These are phyloP conservation scores for Primulina huaijiensis DNA, from an alignment of 257 asterid genomes.

Conservation along the genomic window DNA sequence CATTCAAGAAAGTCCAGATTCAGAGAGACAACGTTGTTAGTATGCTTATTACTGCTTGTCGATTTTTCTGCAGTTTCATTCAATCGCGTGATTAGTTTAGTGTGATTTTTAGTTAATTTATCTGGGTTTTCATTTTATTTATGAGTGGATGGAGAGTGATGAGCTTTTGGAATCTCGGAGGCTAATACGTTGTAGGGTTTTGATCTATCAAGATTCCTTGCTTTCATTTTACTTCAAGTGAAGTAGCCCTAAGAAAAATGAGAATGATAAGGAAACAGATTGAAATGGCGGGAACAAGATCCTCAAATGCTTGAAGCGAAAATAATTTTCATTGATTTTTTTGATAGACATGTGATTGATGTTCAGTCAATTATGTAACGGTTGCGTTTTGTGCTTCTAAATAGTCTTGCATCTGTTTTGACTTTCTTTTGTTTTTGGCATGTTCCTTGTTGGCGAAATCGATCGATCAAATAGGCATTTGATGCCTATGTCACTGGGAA, in stretches of 20 bases:
- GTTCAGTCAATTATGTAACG: constrained; percentile 2
- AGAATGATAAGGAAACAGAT: background rate
- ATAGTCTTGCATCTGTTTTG: background rate
- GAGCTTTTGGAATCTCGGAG: background rate
- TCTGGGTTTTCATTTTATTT: background rate
- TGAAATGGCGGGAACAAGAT: too few species aligned
- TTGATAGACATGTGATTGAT: background rate
- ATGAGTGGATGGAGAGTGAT: background rate
- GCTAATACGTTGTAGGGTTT: background rate
- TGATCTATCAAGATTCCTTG: constrained; percentile 8
- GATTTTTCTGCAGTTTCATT: background rate
- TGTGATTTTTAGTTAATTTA: background rate
- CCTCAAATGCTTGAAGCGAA: too few species aligned
- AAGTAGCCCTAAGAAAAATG: background rate
- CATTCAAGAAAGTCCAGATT: constrained; percentile 79
- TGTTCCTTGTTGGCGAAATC: constrained; percentile 15
- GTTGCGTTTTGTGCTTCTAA: background rate
- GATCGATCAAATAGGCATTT: constrained; percentile 47
- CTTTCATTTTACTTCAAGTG: constrained; percentile 3
- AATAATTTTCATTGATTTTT: background rate
- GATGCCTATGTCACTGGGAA: constrained; percentile 92
- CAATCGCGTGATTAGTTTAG: background rate
- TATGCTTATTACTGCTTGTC: background rate
- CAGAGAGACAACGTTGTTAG: constrained; percentile 71
- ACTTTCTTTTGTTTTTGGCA: background rate